Evolutionary conservation across 768 basidiomycete genomes (phyloP).

Genomic region (Lactarius akahatsu): DNA sequence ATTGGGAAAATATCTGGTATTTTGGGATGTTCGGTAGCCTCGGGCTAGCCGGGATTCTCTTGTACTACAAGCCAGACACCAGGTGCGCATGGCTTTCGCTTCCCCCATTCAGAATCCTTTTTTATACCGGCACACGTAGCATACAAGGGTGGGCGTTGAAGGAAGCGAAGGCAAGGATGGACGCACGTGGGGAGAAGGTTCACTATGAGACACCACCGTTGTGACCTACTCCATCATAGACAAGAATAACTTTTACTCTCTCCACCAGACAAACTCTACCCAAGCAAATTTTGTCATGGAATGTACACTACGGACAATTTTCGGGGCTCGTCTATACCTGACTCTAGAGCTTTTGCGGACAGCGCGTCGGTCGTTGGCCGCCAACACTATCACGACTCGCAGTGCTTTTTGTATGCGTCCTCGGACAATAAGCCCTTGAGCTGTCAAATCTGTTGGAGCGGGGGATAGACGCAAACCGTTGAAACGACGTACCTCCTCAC

Average conservation of each 20-base stretch:
- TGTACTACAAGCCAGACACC: conserved; percentile 93
- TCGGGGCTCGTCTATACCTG: conserved; percentile 22
- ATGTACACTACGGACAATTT: conserved; percentile 20
- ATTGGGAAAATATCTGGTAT: conserved; percentile 92
- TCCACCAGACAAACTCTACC: not conserved
- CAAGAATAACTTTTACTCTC: not conserved
- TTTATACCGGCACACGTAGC: conserved; percentile 40
- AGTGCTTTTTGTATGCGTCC: conserved; percentile 70
- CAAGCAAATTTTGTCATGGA: conserved; percentile 9
- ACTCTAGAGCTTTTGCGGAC: conserved; percentile 14
- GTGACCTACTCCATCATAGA: not conserved
- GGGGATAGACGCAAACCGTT: conserved; percentile 6
- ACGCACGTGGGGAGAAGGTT: conserved; percentile 87
- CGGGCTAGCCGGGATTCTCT: conserved; percentile 67
- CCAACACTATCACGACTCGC: conserved; percentile 40
- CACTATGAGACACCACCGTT: conserved; percentile 49
- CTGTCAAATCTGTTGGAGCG: conserved; percentile 38
- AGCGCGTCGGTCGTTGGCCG: not conserved
- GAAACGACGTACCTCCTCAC: conserved; percentile 59
- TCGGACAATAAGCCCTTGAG: conserved; percentile 68
- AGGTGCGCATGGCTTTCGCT: conserved; percentile 52
- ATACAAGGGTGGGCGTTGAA: conserved; percentile 91
- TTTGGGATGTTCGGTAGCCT: conserved; percentile 89
- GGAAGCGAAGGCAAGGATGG: conserved; percentile 89
- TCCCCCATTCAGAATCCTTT: not conserved